Evolutionary conservation across 116 monocot species (phyloP).

Genomic region (Dioscorea cayenensis): DNA sequence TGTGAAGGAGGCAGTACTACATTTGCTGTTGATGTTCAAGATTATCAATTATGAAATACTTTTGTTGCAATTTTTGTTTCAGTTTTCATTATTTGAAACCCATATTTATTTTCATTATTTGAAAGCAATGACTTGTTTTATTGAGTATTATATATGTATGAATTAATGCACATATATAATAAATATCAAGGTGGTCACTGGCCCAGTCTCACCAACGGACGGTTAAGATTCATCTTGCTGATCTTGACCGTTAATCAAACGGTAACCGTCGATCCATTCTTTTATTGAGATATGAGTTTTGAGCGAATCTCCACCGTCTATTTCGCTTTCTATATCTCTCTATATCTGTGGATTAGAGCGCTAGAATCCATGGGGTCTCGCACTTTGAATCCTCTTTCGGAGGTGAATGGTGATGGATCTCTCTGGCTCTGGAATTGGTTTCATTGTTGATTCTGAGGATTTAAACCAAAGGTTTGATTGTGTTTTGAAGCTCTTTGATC

Average conservation of each 20-base stretch:
- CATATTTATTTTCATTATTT: too few species aligned
- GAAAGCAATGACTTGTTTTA: too few species aligned
- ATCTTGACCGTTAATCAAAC: background rate
- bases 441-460: background rate
- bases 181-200: too few species aligned
- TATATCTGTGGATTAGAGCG: background rate
- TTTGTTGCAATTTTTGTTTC: too few species aligned
- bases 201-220: too few species aligned
- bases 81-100: too few species aligned
- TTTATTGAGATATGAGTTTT: background rate
- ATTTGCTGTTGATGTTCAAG: too few species aligned
- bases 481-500: background rate
- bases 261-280: background rate
- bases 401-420: background rate
- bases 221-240: background rate
- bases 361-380: background rate
- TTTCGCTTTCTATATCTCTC: too few species aligned
- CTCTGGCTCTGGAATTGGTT: background rate
- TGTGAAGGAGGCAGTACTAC: too few species aligned
- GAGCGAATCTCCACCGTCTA: constrained; percentile 1
- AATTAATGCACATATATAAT: too few species aligned
- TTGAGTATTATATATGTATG: too few species aligned
- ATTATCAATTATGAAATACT: too few species aligned
- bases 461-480: background rate
- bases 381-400: background rate